Conservation (phyloP, 2,329 filamentous ascomycete species). For the Fusarium sp. region DNA sequence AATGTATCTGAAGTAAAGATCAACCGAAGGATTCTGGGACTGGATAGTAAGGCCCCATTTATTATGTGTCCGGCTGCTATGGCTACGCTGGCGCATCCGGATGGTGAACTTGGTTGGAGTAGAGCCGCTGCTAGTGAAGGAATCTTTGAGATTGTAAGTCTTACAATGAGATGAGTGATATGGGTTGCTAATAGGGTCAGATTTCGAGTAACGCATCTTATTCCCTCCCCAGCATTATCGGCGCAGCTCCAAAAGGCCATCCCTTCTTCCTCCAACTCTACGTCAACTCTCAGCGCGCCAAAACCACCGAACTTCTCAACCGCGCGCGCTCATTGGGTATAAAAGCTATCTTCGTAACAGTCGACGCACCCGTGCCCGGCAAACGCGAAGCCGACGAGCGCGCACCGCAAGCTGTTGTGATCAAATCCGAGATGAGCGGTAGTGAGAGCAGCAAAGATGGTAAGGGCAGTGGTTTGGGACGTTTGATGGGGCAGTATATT, state of each 20-base stretch:
- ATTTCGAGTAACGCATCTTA: slow-evolving; percentile 47
- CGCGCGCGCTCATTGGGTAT: slow-evolving; percentile 60
- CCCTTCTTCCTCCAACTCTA: slow-evolving; percentile 60
- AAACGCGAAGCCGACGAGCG: slow-evolving; percentile 69
- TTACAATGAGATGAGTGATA: too few relatives aligned
- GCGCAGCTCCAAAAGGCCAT: slow-evolving; percentile 36
- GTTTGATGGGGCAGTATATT: slow-evolving; percentile 63
- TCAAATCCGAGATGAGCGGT: slow-evolving; percentile 54
- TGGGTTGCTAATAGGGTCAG: too few relatives aligned
- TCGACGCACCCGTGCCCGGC: slow-evolving; percentile 66
- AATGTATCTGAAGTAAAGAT: slow-evolving; percentile 66
- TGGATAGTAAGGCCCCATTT: slow-evolving; percentile 64
- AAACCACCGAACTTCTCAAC: slow-evolving; percentile 60
- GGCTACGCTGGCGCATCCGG: slow-evolving; percentile 70
- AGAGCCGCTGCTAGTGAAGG: slow-evolving; percentile 45
- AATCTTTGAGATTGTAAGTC: slow-evolving; percentile 45
- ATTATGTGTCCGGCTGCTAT: slow-evolving; percentile 74
- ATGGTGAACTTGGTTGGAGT: slow-evolving; percentile 65
- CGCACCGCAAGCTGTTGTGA: slow-evolving; percentile 58
- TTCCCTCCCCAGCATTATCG: slow-evolving; percentile 43
- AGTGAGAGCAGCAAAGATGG: slow-evolving; percentile 60
- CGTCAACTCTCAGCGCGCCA: slow-evolving; percentile 62
- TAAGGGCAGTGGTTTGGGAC: slow-evolving; percentile 64
- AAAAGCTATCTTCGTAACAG: slow-evolving; percentile 62
- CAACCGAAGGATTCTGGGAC: slow-evolving; percentile 65